Evolutionary conservation across 768 basidiomycete genomes (phyloP), one percentile per base, ranked within the genome.

Genomic region (Podaxis sp.): DNA sequence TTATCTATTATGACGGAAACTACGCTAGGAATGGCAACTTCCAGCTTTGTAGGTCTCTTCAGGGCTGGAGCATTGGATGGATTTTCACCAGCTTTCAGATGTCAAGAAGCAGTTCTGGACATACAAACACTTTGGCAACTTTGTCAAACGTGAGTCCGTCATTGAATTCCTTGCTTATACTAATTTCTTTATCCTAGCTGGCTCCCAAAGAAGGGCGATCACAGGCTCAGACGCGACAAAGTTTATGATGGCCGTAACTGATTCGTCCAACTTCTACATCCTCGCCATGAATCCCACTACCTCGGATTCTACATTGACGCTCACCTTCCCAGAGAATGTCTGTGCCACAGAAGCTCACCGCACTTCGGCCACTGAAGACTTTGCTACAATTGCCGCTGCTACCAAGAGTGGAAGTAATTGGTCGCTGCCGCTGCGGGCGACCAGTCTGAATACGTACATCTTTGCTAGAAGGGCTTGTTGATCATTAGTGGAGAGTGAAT

Each of bases 1-100:
- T 76, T 59, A 75, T 79, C 13, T 80, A 79, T 66, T 81, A 81
- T 54, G 80, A 80, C 61, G 66, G 74, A 1, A 62, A 73, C 47
- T 80, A 75, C 55, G 74, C 75, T 4, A 69, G 71, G 25, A 78
- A 77, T 63, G 65, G 70, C n/a, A 78, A 78, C 63, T 73, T 70
- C 64, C 68, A 66, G 9, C 71, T 78, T 22, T 78, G 77, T 77
- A 29, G 57, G 73, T 37, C 52, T 47, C 9, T 22, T n/a, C 24
- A 19, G 9, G 6, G 50, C 5, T n/a, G 24, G 7, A 2, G n/a
- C 6, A 33, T 55, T 46, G 25, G 29, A 27, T 47, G 25, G 27
- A 36, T 40, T 9, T 37, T 24, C 19, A 57, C 59, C 37, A 8
- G 43, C 19, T 38, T 22, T 33, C 46, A 76, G 76, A 77, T 46